These are phyloP conservation scores for Pleurotus sapidus DNA, from an alignment of 768 basidiomycete species.

Conservation along the genomic window DNA sequence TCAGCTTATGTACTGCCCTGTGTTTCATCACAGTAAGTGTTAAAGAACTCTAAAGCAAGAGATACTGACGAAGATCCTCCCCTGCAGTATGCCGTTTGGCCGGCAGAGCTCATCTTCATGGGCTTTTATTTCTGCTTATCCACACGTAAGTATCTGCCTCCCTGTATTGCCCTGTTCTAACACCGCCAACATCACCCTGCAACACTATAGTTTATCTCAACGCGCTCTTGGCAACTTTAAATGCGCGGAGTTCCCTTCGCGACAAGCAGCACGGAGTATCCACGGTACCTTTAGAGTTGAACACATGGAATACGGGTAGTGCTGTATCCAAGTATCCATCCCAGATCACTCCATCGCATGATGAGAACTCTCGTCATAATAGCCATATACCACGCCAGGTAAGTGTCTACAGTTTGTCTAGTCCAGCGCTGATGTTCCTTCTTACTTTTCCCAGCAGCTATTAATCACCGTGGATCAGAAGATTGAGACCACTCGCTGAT, in stretches of 20 bases:
- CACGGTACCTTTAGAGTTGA: background rate
- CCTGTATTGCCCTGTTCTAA: background rate
- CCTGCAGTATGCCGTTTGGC: slow-evolving; percentile 40
- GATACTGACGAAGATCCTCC: slow-evolving; percentile 13
- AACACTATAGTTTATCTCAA: slow-evolving; percentile 33
- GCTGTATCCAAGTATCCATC: background rate
- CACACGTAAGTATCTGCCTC: slow-evolving; percentile 35
- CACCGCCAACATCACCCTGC: background rate
- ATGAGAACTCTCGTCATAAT: no score
- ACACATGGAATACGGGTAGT: background rate
- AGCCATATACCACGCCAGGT: no score
- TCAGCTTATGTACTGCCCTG: slow-evolving; percentile 11
- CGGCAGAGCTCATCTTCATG: slow-evolving; percentile 40
- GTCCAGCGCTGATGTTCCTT: no score
- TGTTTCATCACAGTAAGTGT: slow-evolving; percentile 29
- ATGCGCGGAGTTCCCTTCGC: slow-evolving; percentile 10
- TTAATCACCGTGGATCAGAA: no score
- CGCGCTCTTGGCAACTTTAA: slow-evolving; percentile 29
- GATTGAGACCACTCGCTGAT: no score
- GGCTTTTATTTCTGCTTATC: slow-evolving; percentile 39
- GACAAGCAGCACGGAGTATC: slow-evolving; percentile 2
- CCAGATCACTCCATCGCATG: background rate
- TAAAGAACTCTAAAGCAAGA: background rate
- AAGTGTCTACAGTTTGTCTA: no score
- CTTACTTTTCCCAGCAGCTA: no score